These are phyloP conservation scores for Solanum ossicruentum DNA, from an alignment of 257 asterid genomes.

Conservation along the genomic window DNA sequence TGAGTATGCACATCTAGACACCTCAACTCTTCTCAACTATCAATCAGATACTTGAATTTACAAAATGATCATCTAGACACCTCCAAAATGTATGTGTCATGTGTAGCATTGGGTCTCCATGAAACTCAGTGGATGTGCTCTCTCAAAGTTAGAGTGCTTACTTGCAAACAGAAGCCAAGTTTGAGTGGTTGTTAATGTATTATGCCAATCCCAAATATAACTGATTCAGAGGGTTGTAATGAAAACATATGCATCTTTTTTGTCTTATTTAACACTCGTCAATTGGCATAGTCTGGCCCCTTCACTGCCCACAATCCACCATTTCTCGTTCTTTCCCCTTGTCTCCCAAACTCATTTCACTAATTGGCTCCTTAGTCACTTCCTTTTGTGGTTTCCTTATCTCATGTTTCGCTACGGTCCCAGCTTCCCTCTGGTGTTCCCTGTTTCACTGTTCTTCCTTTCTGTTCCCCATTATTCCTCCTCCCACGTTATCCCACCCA, in stretches of 20 bases:
- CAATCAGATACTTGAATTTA: too few relatives aligned
- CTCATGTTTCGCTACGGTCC: neutral
- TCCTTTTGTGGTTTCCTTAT: neutral
- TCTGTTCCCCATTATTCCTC: neutral
- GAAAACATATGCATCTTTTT: neutral
- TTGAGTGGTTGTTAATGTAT: too few relatives aligned
- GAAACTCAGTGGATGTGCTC: too few relatives aligned
- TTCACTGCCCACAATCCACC: neutral
- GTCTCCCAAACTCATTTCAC: neutral
- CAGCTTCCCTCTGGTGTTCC: neutral
- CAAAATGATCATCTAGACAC: too few relatives aligned
- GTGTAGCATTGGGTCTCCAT: too few relatives aligned
- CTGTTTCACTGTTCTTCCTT: neutral
- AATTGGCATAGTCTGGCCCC: neutral
- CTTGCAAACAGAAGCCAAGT: too few relatives aligned
- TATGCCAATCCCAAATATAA: neutral
- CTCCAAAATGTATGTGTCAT: too few relatives aligned
- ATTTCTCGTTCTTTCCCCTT: neutral
- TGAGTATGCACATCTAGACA: too few relatives aligned
- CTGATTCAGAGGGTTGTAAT: neutral
- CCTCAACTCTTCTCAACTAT: too few relatives aligned
- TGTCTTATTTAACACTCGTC: neutral
- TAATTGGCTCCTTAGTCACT: neutral
- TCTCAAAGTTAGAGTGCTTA: too few relatives aligned
- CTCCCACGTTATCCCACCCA: neutral